Evolutionary conservation across 2,329 filamentous ascomycete genomes (phyloP).

Genomic region (Fusarium sp.): DNA sequence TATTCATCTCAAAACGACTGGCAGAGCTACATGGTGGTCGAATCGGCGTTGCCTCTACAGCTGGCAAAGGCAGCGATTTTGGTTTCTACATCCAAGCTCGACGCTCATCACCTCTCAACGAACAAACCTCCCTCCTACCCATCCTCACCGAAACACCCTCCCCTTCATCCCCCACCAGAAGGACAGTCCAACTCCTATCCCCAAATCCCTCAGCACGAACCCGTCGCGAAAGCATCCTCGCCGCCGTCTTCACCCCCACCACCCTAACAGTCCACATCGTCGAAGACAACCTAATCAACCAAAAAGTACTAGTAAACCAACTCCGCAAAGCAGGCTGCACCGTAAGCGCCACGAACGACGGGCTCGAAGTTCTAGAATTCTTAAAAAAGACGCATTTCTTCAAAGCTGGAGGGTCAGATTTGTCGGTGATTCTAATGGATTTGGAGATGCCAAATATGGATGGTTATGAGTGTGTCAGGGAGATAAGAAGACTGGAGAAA

Average conservation of each 20-base stretch:
- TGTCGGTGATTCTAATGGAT: slow-evolving; percentile 60
- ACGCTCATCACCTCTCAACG: slow-evolving; percentile 50
- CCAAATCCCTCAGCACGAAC: background rate
- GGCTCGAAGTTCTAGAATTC: slow-evolving; percentile 65
- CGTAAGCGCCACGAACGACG: slow-evolving; percentile 71
- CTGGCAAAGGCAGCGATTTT: slow-evolving; percentile 70
- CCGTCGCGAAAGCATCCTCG: background rate
- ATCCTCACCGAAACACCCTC: background rate
- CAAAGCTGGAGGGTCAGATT: slow-evolving; percentile 24
- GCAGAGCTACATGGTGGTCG: slow-evolving; percentile 74
- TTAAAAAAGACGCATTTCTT: slow-evolving; percentile 51
- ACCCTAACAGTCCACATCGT: slow-evolving; percentile 70
- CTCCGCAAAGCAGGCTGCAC: slow-evolving; percentile 68
- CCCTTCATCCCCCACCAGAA: background rate
- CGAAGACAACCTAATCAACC: slow-evolving; percentile 76
- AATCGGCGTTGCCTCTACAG: slow-evolving; percentile 70
- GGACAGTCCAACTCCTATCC: background rate
- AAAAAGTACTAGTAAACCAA: slow-evolving; percentile 74
- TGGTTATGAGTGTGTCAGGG: slow-evolving; percentile 55
- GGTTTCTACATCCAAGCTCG: slow-evolving; percentile 71
- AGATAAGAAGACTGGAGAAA: slow-evolving; percentile 54
- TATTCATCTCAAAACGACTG: slow-evolving; percentile 73
- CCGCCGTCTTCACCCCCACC: background rate
- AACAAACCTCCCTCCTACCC: slow-evolving; percentile 19
- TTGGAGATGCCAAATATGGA: slow-evolving; percentile 64